A percentile compares a stretch with the other conserved stretches of the same genome.
phyloP scores from a whole-genome alignment of 1,139 yeast species.

The Petasospora rhodanensis region DNA sequence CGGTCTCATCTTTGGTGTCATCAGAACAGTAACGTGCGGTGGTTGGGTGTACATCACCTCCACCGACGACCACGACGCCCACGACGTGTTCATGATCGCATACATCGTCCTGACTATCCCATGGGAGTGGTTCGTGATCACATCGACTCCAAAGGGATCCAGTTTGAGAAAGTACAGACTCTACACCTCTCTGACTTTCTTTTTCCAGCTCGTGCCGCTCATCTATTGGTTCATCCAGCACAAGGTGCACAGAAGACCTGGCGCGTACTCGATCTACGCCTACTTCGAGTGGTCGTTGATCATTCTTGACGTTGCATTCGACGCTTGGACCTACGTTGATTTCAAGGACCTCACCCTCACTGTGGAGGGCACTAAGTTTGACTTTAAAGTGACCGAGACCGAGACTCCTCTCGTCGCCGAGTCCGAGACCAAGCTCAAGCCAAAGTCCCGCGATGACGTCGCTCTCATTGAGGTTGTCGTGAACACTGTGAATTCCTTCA shows the following conservation, averaged over 20 bases:
- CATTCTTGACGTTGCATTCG: conserved; percentile 77
- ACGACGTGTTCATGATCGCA: conserved; percentile 89
- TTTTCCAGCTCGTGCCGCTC: conserved; percentile 70
- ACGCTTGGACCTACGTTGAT: conserved; percentile 71
- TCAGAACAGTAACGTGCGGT: conserved; percentile 92
- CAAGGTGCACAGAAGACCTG: conserved; percentile 79
- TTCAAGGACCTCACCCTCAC: conserved; percentile 53
- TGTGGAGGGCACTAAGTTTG: conserved; percentile 18
- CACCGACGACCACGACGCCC: conserved; percentile 95
- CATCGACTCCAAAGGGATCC: conserved; percentile 48
- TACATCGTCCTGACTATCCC: conserved; percentile 88
- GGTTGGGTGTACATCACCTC: conserved; percentile 98
- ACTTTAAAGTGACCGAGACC: conserved; percentile 16
- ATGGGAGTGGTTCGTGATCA: conserved; percentile 70
- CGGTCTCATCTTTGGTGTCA: conserved; percentile 53
- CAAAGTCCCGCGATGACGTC: conserved; percentile 22
- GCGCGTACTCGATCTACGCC: conserved; percentile 95
- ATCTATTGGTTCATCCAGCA: conserved; percentile 90
- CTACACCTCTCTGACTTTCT: conserved; percentile 55
- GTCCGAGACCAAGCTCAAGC: conserved; percentile 12
- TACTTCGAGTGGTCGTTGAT: conserved; percentile 92
- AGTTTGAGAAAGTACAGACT: conserved; percentile 49
- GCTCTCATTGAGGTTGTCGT: conserved; percentile 40
- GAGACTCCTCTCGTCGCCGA: too few relatives aligned
- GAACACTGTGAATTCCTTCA: conserved; percentile 54